These are phyloP conservation scores for Pythium pyrilobum DNA, from an alignment of 352 stramenopile genomes.

Conservation along the genomic window DNA sequence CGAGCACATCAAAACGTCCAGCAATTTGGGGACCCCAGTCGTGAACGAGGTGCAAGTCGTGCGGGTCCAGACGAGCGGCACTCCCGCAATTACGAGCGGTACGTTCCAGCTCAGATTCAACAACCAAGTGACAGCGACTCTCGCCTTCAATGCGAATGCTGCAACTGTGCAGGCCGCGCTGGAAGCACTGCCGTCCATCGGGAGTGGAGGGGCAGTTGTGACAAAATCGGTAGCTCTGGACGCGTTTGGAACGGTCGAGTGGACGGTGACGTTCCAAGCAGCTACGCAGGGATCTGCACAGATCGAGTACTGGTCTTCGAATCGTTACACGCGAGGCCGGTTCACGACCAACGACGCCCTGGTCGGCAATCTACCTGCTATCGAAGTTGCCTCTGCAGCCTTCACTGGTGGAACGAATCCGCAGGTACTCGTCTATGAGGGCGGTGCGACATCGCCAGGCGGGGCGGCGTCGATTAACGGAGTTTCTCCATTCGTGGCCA, in stretches of 20 bases:
- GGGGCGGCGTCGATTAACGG: constrained; percentile 33
- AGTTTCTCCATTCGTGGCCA: constrained; percentile 42
- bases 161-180: constrained; percentile 50
- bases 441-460: constrained; percentile 26
- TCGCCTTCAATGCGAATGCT: constrained; percentile 64
- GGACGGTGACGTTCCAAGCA: constrained; percentile 57
- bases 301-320: constrained; percentile 65
- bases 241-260: constrained; percentile 31
- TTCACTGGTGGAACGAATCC: constrained; percentile 32
- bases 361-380: constrained; percentile 42
- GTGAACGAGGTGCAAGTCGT: constrained; percentile 73
- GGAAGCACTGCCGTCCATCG: constrained; percentile 52
- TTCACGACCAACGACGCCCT: constrained; percentile 41
- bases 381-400: constrained; percentile 21
- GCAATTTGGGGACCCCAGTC: constrained; percentile 41
- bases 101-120: constrained; percentile 70
- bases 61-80: constrained; percentile 33
- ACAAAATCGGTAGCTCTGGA: constrained; percentile 24
- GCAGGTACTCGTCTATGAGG: constrained; percentile 27
- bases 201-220: constrained; percentile 35
- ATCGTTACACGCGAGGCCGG: constrained; percentile 37
- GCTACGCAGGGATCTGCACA: constrained; percentile 34
- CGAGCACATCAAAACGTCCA: constrained; percentile 73
- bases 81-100: constrained; percentile 12
- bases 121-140: constrained; percentile 39